These are phyloP conservation scores for Inga oerstediana DNA, from an alignment of 306 rosid species.

Conservation along the genomic window DNA sequence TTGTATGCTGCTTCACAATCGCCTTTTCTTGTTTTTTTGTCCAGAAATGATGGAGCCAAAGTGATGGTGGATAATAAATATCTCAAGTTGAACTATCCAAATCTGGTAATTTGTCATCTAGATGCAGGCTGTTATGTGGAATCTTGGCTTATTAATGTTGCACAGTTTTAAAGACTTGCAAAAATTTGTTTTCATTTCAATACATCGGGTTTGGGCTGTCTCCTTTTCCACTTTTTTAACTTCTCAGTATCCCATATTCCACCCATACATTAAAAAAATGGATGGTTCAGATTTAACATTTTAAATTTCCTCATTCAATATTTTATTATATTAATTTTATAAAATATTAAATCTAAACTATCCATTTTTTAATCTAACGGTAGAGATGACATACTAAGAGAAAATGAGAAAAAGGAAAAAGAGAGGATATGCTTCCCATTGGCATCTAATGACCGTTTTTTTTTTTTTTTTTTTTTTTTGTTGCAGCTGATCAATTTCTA, in stretches of 20 bases:
- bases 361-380: too few relatives aligned
- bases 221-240: too few relatives aligned
- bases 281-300: too few relatives aligned
- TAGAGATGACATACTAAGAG: too few relatives aligned
- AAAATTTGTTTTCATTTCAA: not conserved
- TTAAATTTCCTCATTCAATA: too few relatives aligned
- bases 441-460: conserved; percentile 15
- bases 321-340: too few relatives aligned
- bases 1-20: not conserved
- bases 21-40: not conserved
- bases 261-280: too few relatives aligned
- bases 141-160: not conserved
- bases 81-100: conserved; percentile 6
- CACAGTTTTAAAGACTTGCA: not conserved
- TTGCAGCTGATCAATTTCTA: conserved; percentile 85
- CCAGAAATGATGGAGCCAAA: conserved; percentile 1
- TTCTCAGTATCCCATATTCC: too few relatives aligned
- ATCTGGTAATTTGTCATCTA: conserved; percentile 1
- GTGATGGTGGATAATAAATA: conserved; percentile 21
- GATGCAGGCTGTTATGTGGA: not conserved
- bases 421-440: not conserved
- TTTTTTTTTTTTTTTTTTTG: not conserved
- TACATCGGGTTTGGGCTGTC: not conserved
- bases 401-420: too few relatives aligned
- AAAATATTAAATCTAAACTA: too few relatives aligned